These are phyloP conservation scores for Fraxinus platypoda DNA, from an alignment of 305 asterid genomes.

Conservation along the genomic window DNA sequence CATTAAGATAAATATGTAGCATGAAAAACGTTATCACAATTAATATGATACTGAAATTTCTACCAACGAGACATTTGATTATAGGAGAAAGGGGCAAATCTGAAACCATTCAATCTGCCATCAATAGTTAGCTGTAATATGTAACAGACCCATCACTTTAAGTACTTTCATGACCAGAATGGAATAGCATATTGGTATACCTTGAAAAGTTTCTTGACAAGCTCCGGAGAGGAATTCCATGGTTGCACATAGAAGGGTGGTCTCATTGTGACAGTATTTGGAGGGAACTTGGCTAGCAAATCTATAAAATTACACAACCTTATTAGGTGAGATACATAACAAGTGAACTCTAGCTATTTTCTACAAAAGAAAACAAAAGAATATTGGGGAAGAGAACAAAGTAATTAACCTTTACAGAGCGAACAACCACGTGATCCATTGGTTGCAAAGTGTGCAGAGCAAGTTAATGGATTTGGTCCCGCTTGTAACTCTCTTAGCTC, in stretches of 20 bases:
- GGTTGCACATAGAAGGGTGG: conserved; percentile 66
- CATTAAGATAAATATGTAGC: not conserved
- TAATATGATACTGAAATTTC: conserved; percentile 3
- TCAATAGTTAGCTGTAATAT: not conserved
- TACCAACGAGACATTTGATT: conserved; percentile 3
- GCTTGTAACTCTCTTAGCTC: conserved; percentile 80
- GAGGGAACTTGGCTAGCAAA: conserved; percentile 90
- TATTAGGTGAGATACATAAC: conserved; percentile 11
- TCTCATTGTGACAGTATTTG: conserved; percentile 74
- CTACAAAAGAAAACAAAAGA: not conserved
- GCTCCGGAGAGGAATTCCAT: conserved; percentile 84
- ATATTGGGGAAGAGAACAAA: conserved; percentile 13
- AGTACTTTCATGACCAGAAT: not conserved
- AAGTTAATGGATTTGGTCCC: conserved; percentile 72
- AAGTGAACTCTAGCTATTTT: conserved; percentile 3
- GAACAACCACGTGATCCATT: conserved; percentile 77
- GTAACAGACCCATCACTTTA: not conserved
- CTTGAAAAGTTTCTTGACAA: conserved; percentile 84
- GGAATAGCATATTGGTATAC: conserved; percentile 33
- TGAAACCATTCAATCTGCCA: conserved; percentile 7
- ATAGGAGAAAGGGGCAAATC: not conserved
- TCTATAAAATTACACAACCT: conserved; percentile 43
- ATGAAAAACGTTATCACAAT: conserved; percentile 8
- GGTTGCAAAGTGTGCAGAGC: conserved; percentile 68
- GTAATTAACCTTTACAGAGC: conserved; percentile 81